A percentile compares a stretch with the other conserved stretches of the same genome.
phyloP scores from a whole-genome alignment of 176 grass and related monocot species.

The Phragmites australis region DNA sequence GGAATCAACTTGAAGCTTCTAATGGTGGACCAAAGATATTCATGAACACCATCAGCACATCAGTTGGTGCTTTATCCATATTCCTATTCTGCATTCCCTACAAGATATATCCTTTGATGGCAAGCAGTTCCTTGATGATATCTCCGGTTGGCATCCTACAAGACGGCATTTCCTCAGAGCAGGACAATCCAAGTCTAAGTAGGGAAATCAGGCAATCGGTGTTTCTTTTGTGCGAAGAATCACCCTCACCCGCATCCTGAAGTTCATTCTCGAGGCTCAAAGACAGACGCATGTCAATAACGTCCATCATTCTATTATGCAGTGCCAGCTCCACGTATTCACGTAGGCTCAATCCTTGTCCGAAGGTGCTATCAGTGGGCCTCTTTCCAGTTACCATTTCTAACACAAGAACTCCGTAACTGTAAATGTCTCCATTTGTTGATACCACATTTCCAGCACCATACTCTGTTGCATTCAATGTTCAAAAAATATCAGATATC shows the following conservation, averaged over 20 bases:
- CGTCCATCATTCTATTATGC: background rate
- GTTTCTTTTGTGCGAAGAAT: background rate
- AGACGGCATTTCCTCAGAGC: slow-evolving; percentile 10
- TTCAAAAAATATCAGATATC: background rate
- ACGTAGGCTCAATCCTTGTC: slow-evolving; percentile 15
- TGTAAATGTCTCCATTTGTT: slow-evolving; percentile 47
- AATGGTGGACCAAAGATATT: too few relatives aligned
- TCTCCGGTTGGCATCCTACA: background rate
- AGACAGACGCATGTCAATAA: background rate
- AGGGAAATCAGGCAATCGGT: background rate
- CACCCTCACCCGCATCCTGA: background rate
- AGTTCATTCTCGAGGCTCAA: background rate
- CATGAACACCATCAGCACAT: too few relatives aligned
- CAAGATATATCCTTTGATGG: background rate
- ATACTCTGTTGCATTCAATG: slow-evolving; percentile 28
- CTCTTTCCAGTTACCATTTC: slow-evolving; percentile 41
- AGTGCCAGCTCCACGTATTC: slow-evolving; percentile 34
- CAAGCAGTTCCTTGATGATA: slow-evolving; percentile 25
- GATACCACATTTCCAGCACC: slow-evolving; percentile 39
- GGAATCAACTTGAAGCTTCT: too few relatives aligned
- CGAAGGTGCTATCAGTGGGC: slow-evolving; percentile 27
- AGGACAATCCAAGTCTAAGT: slow-evolving; percentile 23
- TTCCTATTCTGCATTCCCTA: too few relatives aligned
- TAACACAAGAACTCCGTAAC: slow-evolving; percentile 49
- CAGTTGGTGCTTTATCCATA: too few relatives aligned